phyloP scores from a whole-genome alignment of 202 grass and related monocot genomes.

The Panicum hallii region DNA sequence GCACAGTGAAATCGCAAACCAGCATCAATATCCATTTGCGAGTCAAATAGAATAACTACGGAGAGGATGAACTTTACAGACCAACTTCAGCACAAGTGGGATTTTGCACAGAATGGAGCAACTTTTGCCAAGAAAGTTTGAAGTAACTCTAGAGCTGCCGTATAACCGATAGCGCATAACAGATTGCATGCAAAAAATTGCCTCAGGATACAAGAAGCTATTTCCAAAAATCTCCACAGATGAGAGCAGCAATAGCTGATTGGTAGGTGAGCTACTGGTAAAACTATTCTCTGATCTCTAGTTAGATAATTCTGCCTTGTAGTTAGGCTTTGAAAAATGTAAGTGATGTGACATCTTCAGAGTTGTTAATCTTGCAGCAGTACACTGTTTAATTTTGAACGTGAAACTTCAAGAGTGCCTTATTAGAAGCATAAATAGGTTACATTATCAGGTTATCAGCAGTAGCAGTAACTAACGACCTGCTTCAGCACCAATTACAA shows the following conservation, averaged over 20 bases:
- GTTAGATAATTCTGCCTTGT: no score
- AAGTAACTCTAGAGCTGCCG: not conserved
- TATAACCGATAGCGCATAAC: conserved; percentile 31
- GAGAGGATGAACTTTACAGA: conserved; percentile 43
- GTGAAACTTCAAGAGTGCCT: no score
- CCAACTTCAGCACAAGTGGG: not conserved
- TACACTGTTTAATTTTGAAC: no score
- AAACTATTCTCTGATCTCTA: no score
- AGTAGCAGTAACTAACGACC: no score
- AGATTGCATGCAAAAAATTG: conserved; percentile 52
- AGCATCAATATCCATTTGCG: conserved; percentile 18
- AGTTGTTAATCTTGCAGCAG: no score
- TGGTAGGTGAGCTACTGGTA: conserved; percentile 12
- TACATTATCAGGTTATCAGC: no score
- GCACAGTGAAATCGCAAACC: not conserved
- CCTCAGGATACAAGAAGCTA: conserved; percentile 23
- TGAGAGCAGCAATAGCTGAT: not conserved
- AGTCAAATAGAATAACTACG: conserved; percentile 8
- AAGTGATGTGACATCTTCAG: no score
- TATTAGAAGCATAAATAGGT: no score
- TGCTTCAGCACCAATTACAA: no score
- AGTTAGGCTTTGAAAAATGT: no score
- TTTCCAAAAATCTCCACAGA: conserved; percentile 45
- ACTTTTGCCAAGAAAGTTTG: conserved; percentile 14
- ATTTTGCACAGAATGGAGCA: conserved; percentile 35